phyloP scores from a whole-genome alignment of 805 yeast genomes.

The Kregervanrija delftensis region DNA sequence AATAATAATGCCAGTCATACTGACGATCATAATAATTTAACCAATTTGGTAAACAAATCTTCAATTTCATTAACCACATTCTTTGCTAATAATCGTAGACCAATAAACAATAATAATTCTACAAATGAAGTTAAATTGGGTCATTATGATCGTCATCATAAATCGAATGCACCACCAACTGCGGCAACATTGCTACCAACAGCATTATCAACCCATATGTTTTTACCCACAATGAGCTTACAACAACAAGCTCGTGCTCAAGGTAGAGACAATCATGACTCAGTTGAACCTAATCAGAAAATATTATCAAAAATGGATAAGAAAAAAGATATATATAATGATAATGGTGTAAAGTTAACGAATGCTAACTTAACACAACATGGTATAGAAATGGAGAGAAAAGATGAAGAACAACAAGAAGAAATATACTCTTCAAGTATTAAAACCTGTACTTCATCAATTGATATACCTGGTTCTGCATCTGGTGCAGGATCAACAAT shows the following conservation, averaged over 20 bases:
- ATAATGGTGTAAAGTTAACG: slow-evolving; percentile 3
- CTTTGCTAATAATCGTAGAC: slow-evolving; percentile 31
- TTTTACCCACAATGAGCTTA: slow-evolving; percentile 39
- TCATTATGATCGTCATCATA: slow-evolving; percentile 29
- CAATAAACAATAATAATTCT: slow-evolving; percentile 8
- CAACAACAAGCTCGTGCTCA: slow-evolving; percentile 16
- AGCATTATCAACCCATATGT: slow-evolving; percentile 56
- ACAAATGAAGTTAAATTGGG: slow-evolving; percentile 8
- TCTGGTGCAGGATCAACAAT: neutral
- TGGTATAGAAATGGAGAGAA: neutral
- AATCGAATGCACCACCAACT: slow-evolving; percentile 55
- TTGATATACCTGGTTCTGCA: slow-evolving; percentile 23
- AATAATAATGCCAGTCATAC: no score
- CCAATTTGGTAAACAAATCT: slow-evolving; percentile 31
- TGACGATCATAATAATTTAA: slow-evolving; percentile 4
- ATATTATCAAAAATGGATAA: neutral
- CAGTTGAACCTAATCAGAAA: neutral
- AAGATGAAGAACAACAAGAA: slow-evolving; percentile 2
- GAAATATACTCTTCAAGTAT: slow-evolving; percentile 19
- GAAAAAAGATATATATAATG: neutral
- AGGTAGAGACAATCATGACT: neutral
- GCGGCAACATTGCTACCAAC: slow-evolving; percentile 54
- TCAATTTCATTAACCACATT: slow-evolving; percentile 34
- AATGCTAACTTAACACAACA: slow-evolving; percentile 9
- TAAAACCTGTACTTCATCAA: slow-evolving; percentile 21